Evolutionary conservation across 306 rosid genomes (phyloP).

Genomic region (Cucumis melo): DNA sequence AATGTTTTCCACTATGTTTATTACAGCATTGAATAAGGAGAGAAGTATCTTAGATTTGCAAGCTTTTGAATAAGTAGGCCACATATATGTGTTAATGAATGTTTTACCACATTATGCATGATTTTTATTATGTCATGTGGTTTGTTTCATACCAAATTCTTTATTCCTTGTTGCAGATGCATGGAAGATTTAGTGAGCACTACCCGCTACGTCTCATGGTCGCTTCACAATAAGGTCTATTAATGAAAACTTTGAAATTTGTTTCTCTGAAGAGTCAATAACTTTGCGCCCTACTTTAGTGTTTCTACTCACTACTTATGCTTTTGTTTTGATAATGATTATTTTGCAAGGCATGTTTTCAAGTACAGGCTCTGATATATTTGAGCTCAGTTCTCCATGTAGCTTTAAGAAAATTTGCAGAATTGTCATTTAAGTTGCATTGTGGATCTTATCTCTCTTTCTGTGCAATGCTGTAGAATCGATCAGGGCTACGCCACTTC

Average conservation of each 20-base stretch:
- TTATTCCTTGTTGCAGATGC: conserved; percentile 42
- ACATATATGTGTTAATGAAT: background rate
- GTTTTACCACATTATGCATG: background rate
- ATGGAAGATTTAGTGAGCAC: conserved; percentile 98
- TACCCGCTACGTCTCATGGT: conserved; percentile 91
- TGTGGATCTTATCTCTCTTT: conserved; percentile 3
- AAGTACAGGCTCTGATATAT: background rate
- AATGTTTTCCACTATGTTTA: background rate
- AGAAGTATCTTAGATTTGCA: background rate
- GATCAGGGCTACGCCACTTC: conserved; percentile 89
- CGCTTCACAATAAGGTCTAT: conserved; percentile 88
- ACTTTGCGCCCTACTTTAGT: background rate
- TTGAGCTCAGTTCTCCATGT: background rate
- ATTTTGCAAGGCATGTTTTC: background rate
- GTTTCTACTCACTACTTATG: background rate
- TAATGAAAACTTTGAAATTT: background rate
- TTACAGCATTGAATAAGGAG: background rate
- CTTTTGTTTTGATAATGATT: background rate
- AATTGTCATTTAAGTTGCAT: background rate
- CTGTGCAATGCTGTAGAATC: conserved; percentile 49
- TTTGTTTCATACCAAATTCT: background rate
- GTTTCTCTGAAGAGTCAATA: background rate
- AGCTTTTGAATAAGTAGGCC: background rate
- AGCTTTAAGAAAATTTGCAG: background rate
- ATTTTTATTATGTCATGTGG: background rate